A percentile compares a stretch with the other conserved stretches of the same genome.
Conservation (phyloP, 352 stramenopile species). For the Phytopythium vexans region DNA sequence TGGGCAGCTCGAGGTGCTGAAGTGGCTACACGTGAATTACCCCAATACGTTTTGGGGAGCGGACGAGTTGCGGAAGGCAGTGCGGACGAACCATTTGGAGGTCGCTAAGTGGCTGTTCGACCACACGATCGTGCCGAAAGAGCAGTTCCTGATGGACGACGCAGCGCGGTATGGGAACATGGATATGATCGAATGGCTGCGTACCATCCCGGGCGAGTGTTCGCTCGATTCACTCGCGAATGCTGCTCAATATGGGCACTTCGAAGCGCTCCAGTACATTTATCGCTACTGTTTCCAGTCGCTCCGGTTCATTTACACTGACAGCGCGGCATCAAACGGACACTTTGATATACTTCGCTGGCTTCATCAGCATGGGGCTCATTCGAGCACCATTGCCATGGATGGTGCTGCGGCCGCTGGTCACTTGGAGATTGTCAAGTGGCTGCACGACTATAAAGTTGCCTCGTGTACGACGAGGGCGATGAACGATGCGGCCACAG, state of each 20-base stretch:
- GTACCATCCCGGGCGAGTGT: too few relatives aligned
- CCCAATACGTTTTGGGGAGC: constrained; percentile 22
- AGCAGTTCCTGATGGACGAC: constrained; percentile 16
- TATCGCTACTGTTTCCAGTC: constrained; percentile 19
- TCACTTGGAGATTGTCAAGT: constrained; percentile 30
- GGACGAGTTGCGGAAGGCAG: constrained; percentile 25
- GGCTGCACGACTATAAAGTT: constrained; percentile 9
- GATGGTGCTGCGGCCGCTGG: constrained; percentile 23
- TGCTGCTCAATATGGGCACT: neutral
- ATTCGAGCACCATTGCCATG: constrained; percentile 16
- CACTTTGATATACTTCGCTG: too few relatives aligned
- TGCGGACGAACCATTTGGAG: constrained; percentile 24
- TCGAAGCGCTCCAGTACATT: constrained; percentile 17
- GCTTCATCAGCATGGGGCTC: too few relatives aligned
- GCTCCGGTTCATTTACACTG: constrained; percentile 15
- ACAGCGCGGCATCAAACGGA: constrained; percentile 14
- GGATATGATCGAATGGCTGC: too few relatives aligned
- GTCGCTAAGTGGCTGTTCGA: constrained; percentile 35
- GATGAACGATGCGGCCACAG: neutral
- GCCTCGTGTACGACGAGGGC: neutral
- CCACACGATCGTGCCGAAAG: constrained; percentile 21
- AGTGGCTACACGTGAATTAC: constrained; percentile 28
- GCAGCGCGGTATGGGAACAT: constrained; percentile 2
- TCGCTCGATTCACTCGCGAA: too few relatives aligned
- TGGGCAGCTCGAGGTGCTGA: constrained; percentile 23